These are phyloP conservation scores for Phialocephala subalpina DNA, from an alignment of 2,329 filamentous ascomycete species.

Conservation along the genomic window DNA sequence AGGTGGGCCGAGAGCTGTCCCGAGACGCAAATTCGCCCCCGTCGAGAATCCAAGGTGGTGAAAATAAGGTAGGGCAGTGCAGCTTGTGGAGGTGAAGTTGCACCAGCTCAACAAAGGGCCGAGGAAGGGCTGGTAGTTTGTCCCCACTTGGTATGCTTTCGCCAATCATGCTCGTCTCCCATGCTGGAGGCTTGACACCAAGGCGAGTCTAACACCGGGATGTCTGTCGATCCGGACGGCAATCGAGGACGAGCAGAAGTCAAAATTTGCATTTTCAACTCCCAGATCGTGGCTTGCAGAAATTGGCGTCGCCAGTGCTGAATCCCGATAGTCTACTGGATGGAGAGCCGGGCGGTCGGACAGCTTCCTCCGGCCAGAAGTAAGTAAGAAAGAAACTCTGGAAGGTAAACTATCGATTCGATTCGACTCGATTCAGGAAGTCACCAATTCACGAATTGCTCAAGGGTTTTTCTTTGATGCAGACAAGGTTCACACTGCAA, in stretches of 20 bases:
- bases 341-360: neutral
- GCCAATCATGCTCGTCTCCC: neutral
- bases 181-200: neutral
- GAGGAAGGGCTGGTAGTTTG: neutral
- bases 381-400: neutral
- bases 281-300: slow-evolving; percentile 7
- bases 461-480: neutral
- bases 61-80: slow-evolving; percentile 10
- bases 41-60: neutral
- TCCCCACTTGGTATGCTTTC: neutral
- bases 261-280: neutral
- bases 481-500: neutral
- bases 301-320: neutral
- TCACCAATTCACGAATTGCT: neutral
- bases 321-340: neutral
- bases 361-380: neutral
- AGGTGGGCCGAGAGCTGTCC: slow-evolving; percentile 3
- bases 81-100: neutral
- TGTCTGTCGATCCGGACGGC: slow-evolving; percentile 8
- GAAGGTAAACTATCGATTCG: neutral
- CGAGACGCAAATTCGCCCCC: neutral
- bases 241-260: neutral
- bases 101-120: slow-evolving; percentile 3
- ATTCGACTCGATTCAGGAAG: too few relatives aligned
- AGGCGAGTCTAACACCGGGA: neutral